Evolutionary conservation across 768 basidiomycete species (phyloP).

Genomic region (Lactarius akahatsu): DNA sequence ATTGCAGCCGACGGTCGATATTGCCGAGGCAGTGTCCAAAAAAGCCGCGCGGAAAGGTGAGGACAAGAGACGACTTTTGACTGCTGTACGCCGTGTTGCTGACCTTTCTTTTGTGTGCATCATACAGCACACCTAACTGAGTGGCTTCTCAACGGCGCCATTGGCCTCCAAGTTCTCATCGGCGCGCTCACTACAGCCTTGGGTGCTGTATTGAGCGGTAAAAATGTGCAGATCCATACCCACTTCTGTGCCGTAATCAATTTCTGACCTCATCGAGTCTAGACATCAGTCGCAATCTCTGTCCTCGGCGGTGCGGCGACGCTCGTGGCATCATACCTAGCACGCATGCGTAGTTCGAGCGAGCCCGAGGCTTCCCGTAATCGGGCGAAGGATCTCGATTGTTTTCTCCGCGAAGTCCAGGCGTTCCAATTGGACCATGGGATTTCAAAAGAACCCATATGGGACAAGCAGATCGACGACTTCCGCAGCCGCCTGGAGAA

Average conservation of each 20-base stretch:
- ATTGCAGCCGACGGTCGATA: conserved; percentile 1
- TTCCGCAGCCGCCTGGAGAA: conserved; percentile 48
- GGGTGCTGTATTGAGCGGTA: conserved; percentile 32
- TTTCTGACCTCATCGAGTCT: neutral
- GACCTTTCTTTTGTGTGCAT: neutral
- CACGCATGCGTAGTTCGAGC: conserved; percentile 63
- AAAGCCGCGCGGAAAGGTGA: conserved; percentile 10
- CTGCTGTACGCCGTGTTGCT: neutral
- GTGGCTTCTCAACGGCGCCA: conserved; percentile 31
- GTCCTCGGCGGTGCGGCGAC: conserved; percentile 62
- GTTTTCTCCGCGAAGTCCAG: conserved; percentile 61
- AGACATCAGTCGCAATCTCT: conserved; percentile 43
- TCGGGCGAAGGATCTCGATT: conserved; percentile 59
- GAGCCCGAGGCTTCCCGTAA: conserved; percentile 64
- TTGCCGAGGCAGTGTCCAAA: neutral
- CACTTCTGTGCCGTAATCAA: neutral
- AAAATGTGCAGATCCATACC: conserved; percentile 13
- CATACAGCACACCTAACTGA: conserved; percentile 24
- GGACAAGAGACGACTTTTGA: neutral
- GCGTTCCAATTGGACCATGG: conserved; percentile 60
- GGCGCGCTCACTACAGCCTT: conserved; percentile 35
- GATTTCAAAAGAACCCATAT: conserved; percentile 39
- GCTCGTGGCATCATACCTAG: conserved; percentile 70
- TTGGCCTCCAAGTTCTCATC: conserved; percentile 34
- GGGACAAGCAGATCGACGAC: conserved; percentile 34